phyloP scores from a whole-genome alignment of 108 stramenopile genomes.

The Fragilaria radians region DNA sequence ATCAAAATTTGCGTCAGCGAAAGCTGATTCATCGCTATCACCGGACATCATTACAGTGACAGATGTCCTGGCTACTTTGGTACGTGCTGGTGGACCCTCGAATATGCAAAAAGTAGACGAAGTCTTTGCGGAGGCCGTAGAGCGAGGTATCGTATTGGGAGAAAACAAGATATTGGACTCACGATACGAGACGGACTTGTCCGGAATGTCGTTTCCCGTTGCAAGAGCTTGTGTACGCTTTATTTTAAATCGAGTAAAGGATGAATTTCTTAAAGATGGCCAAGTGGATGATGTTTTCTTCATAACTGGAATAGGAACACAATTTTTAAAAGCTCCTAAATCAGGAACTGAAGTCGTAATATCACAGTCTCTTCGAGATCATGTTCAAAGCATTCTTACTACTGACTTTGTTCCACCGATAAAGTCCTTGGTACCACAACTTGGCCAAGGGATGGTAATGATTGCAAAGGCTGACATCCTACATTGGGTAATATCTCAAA shows the following conservation, averaged over 20 bases:
- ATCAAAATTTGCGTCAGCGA: constrained; percentile 16
- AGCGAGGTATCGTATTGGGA: constrained; percentile 44
- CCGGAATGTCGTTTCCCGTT: constrained; percentile 63
- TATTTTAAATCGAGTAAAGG: constrained; percentile 28
- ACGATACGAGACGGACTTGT: constrained; percentile 60
- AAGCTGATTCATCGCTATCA: constrained; percentile 10
- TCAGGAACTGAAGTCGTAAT: constrained; percentile 13
- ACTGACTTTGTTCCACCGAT: constrained; percentile 46
- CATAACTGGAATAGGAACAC: constrained; percentile 61
- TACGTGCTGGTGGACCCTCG: constrained; percentile 22
- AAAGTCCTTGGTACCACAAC: constrained; percentile 30
- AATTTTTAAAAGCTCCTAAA: neutral
- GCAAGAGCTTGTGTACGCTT: constrained; percentile 65
- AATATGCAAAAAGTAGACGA: constrained; percentile 31
- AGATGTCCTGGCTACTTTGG: constrained; percentile 62
- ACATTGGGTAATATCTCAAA: constrained; percentile 9
- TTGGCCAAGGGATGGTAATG: constrained; percentile 37
- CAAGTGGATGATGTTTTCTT: constrained; percentile 46
- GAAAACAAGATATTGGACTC: constrained; percentile 43
- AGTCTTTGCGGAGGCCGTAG: constrained; percentile 66
- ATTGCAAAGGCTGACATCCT: constrained; percentile 3
- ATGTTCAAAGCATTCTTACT: constrained; percentile 30
- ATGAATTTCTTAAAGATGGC: neutral
- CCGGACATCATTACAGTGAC: constrained; percentile 82
- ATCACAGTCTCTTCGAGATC: constrained; percentile 32